Evolutionary conservation across 192 early-diverging fungal genomes (phyloP).

Genomic region (Dispira simplex): DNA sequence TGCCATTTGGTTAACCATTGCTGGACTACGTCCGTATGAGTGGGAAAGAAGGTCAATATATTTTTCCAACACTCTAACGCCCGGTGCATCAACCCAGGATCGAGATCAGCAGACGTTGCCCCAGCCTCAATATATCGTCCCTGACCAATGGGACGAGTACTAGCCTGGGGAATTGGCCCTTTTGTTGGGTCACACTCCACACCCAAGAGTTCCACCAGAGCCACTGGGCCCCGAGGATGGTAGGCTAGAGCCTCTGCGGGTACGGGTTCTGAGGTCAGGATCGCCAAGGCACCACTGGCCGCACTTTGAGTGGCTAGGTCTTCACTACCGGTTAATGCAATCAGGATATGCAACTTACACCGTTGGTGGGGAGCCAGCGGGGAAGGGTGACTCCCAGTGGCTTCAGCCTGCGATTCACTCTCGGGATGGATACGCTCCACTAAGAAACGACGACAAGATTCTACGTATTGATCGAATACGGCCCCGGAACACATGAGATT

Average conservation of each 20-base stretch:
- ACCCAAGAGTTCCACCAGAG: slow-evolving; percentile 7
- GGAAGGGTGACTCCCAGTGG: neutral
- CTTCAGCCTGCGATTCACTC: neutral
- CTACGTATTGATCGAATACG: slow-evolving; percentile 67
- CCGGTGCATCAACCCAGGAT: neutral
- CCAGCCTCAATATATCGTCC: neutral
- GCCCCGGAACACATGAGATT: slow-evolving; percentile 77
- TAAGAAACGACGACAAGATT: slow-evolving; percentile 3
- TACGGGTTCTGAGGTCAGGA: slow-evolving; percentile 42
- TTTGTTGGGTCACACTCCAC: neutral
- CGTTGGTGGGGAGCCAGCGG: slow-evolving; percentile 19
- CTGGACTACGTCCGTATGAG: neutral
- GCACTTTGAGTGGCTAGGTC: slow-evolving; percentile 72
- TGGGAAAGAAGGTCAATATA: neutral
- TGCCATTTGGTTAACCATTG: neutral
- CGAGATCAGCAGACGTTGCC: neutral
- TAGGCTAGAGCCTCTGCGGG: slow-evolving; percentile 19
- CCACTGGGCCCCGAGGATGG: slow-evolving; percentile 14
- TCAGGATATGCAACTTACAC: slow-evolving; percentile 54
- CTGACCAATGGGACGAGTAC: neutral
- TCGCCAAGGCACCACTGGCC: slow-evolving; percentile 72
- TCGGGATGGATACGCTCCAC: neutral
- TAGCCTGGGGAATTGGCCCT: neutral
- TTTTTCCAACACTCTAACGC: slow-evolving; percentile 2
- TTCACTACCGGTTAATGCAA: slow-evolving; percentile 78